A percentile compares a stretch with the other conserved stretches of the same genome.
Conservation (phyloP, 345 rosid genomes). For the Carallia brachiata region DNA sequence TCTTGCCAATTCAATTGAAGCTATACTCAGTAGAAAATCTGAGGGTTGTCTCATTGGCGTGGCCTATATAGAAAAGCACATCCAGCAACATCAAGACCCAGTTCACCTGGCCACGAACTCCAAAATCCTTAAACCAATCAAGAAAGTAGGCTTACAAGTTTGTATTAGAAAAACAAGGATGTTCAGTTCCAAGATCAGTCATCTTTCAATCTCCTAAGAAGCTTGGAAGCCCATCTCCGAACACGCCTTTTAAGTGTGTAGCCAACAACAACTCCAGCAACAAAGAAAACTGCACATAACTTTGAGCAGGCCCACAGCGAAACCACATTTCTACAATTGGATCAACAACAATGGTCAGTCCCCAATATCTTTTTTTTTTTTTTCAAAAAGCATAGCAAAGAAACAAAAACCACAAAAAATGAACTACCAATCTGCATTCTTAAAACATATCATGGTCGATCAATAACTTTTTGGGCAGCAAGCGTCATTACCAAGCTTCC, state of each 20-base stretch:
- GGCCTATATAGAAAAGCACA: background rate
- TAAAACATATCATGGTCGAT: background rate
- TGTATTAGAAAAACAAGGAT: background rate
- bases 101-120: too few species aligned
- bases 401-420: too few species aligned
- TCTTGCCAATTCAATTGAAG: background rate
- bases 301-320: slow-evolving; percentile 75
- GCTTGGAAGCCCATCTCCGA: slow-evolving; percentile 62
- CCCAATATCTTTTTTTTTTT: too few species aligned
- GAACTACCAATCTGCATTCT: background rate
- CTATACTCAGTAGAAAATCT: too few species aligned
- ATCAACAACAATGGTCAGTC: background rate
- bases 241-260: slow-evolving; percentile 73
- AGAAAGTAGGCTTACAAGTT: background rate
- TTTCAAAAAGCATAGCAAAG: background rate
- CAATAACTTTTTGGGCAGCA: background rate
- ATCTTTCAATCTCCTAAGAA: slow-evolving; percentile 65
- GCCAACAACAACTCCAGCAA: slow-evolving; percentile 74
- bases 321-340: slow-evolving; percentile 46
- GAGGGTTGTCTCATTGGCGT: too few species aligned
- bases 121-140: background rate
- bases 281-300: slow-evolving; percentile 71
- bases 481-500: too few species aligned
- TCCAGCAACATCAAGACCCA: background rate
- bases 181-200: slow-evolving; percentile 31